Evolutionary conservation across 345 rosid genomes (phyloP).

Genomic region (Camelina neglecta): DNA sequence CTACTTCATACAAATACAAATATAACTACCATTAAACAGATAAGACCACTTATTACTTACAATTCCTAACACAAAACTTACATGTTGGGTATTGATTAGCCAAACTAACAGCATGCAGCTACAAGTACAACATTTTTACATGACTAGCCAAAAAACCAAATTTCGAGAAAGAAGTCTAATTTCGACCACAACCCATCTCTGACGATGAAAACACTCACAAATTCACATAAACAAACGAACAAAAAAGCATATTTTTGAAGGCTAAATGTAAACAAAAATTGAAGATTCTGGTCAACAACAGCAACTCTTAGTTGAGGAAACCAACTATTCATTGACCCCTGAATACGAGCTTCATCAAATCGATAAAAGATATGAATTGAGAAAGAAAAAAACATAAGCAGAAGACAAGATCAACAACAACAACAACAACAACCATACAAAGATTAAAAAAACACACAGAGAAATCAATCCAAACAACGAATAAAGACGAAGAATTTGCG

Average conservation of each 20-base stretch:
- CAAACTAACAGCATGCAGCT: slow-evolving; percentile 35
- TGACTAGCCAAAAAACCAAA: slow-evolving; percentile 22
- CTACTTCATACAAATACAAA: background rate
- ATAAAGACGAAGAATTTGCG: background rate
- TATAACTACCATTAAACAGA: background rate
- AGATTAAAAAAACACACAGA: background rate
- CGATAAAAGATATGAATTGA: background rate
- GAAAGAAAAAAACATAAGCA: background rate
- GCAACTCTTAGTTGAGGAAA: slow-evolving; percentile 13
- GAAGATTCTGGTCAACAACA: slow-evolving; percentile 35
- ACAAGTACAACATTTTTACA: background rate
- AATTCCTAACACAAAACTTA: slow-evolving; percentile 11
- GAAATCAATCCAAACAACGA: slow-evolving; percentile 25
- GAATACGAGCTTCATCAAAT: slow-evolving; percentile 9
- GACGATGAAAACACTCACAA: slow-evolving; percentile 13
- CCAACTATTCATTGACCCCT: slow-evolving; percentile 12
- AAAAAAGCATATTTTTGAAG: background rate
- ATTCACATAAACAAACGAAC: slow-evolving; percentile 4
- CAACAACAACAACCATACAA: background rate
- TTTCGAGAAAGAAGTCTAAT: background rate
- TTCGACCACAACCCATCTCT: slow-evolving; percentile 18
- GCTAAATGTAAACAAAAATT: slow-evolving; percentile 1
- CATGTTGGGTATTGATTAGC: slow-evolving; percentile 2
- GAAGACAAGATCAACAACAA: slow-evolving; percentile 1
- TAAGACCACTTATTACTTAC: slow-evolving; percentile 1